A percentile compares a stretch with the other conserved stretches of the same genome.
These are phyloP conservation scores for Collybia sordida DNA, from an alignment of 768 basidiomycete genomes.

Conservation along the genomic window DNA sequence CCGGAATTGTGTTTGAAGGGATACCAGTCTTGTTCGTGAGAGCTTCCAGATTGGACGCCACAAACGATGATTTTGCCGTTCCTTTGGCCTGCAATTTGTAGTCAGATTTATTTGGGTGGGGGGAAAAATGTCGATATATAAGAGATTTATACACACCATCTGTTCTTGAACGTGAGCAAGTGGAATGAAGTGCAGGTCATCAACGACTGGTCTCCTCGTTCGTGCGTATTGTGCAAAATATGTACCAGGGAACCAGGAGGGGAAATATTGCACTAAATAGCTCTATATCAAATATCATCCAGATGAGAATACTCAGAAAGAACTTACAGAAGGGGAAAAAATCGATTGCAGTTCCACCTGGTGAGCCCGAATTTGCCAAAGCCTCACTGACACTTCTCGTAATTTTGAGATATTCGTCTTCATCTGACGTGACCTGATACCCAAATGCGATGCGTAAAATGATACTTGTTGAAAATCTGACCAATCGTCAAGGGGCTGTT, in stretches of 20 bases:
- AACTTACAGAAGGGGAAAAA: slow-evolving; percentile 13
- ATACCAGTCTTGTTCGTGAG: slow-evolving; percentile 1
- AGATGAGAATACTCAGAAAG: neutral
- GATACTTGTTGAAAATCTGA: slow-evolving; percentile 6
- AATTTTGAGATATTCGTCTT: slow-evolving; percentile 32
- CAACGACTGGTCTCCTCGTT: slow-evolving; percentile 4
- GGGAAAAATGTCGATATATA: no score
- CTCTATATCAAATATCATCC: neutral
- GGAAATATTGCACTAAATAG: slow-evolving; percentile 27
- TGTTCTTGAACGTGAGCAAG: slow-evolving; percentile 26
- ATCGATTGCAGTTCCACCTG: slow-evolving; percentile 8
- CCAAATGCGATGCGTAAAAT: slow-evolving; percentile 29
- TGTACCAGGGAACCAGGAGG: slow-evolving; percentile 31
- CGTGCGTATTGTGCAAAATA: slow-evolving; percentile 19
- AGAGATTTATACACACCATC: slow-evolving; percentile 22
- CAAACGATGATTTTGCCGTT: slow-evolving; percentile 21
- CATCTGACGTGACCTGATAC: slow-evolving; percentile 22
- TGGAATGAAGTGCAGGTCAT: slow-evolving; percentile 27
- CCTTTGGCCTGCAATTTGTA: slow-evolving; percentile 14
- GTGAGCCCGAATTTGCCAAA: slow-evolving; percentile 23
- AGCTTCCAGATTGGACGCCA: slow-evolving; percentile 14
- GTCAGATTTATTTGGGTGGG: no score
- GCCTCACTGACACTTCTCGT: slow-evolving; percentile 13
- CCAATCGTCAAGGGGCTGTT: no score
- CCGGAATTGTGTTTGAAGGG: slow-evolving; percentile 2